A percentile compares a stretch with the other conserved stretches of the same genome.
Conservation (phyloP, 2,329 filamentous ascomycete species). For the Torrubiellomyces zombiae region DNA sequence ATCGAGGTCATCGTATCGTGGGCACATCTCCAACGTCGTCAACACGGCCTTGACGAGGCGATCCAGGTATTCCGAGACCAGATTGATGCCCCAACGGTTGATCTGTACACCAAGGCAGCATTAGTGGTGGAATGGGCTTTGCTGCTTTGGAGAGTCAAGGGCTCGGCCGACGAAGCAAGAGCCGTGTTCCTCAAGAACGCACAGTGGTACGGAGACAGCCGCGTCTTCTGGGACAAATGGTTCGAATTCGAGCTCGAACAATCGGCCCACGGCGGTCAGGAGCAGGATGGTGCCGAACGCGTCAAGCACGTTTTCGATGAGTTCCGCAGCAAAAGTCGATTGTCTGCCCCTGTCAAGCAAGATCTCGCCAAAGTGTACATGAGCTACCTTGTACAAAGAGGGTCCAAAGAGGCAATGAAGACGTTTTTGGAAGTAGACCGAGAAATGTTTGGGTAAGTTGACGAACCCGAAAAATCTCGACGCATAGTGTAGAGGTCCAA, state of each 20-base stretch:
- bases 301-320: conserved; percentile 68
- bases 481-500: background rate
- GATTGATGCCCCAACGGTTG: conserved; percentile 55
- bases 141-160: conserved; percentile 76
- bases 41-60: conserved; percentile 68
- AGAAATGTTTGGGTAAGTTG: conserved; percentile 71
- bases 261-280: conserved; percentile 47
- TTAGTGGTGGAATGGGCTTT: conserved; percentile 79
- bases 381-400: conserved; percentile 66
- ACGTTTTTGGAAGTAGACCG: conserved; percentile 71
- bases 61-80: conserved; percentile 70
- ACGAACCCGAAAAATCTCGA: background rate
- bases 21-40: conserved; percentile 72
- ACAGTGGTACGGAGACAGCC: conserved; percentile 71
- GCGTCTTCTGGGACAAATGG: conserved; percentile 79
- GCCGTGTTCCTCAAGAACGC: conserved; percentile 69
- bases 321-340: conserved; percentile 54
- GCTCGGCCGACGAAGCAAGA: conserved; percentile 63
- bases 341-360: conserved; percentile 51
- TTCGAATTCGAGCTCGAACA: conserved; percentile 80
- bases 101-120: conserved; percentile 68
- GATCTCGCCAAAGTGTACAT: conserved; percentile 68
- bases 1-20: conserved; percentile 78
- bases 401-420: conserved; percentile 69
- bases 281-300: conserved; percentile 50